Evolutionary conservation across 2,329 filamentous ascomycete genomes (phyloP).

Genomic region (Clarireedia paspali): DNA sequence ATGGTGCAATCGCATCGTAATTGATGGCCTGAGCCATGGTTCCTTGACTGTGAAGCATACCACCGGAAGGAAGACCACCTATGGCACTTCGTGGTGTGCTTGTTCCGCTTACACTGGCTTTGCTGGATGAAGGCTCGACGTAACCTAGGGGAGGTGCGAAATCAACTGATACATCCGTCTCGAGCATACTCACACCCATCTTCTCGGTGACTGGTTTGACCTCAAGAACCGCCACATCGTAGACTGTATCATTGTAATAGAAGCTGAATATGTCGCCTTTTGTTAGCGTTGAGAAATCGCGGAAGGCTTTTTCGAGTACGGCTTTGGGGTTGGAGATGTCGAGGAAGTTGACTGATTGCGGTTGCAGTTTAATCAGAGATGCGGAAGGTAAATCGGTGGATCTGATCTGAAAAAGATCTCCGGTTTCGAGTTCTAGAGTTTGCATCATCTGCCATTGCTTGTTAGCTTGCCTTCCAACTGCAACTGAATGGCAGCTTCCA

Average conservation of each 20-base stretch:
- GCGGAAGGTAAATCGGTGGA: constrained; percentile 88
- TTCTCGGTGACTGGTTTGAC: constrained; percentile 79
- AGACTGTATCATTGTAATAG: constrained; percentile 89
- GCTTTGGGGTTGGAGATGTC: constrained; percentile 97
- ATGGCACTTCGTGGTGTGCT: constrained; percentile 69
- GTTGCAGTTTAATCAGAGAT: constrained; percentile 91
- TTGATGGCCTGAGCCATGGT: constrained; percentile 99
- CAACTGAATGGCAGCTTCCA: constrained; percentile 18
- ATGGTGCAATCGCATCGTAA: constrained; percentile 82
- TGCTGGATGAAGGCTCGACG: constrained; percentile 67
- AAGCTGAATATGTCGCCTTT: constrained; percentile 95
- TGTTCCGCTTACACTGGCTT: constrained; percentile 55
- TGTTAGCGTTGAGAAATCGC: constrained; percentile 89
- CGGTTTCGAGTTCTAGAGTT: constrained; percentile 79
- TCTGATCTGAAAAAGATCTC: constrained; percentile 90
- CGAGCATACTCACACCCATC: constrained; percentile 86
- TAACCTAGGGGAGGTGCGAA: constrained; percentile 93
- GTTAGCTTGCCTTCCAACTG: not conserved
- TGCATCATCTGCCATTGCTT: constrained; percentile 69
- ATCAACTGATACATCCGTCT: constrained; percentile 94
- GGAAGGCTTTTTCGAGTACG: constrained; percentile 91
- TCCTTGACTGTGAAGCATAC: constrained; percentile 73
- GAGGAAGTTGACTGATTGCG: constrained; percentile 86
- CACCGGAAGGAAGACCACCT: constrained; percentile 59
- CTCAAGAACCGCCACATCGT: constrained; percentile 87